Base-by-base conservation (phyloP, 176 grass and related monocot genomes). In the Phyllostachys edulis region DNA sequence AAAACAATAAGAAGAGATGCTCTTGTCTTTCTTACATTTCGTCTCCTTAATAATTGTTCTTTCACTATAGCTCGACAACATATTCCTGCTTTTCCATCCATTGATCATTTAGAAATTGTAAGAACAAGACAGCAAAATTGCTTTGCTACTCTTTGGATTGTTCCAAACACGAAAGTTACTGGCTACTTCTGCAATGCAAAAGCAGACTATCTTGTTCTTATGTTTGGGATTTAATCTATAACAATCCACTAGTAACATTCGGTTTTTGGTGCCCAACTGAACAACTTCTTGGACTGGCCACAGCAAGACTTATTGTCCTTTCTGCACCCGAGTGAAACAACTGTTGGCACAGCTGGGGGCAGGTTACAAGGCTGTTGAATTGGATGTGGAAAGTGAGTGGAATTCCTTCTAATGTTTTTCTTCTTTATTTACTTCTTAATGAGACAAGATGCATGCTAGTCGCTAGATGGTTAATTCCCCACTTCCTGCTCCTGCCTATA, bases 381-480 rank as follows among this genome's bases (percentile, higher is more conserved):
- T 93, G 70, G 88, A 93, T 65, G 85, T 83, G 60, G 91, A 90
- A 93, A 85, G 91, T 93, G 67, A 88, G 88, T 92, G 2, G 0
- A 34, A 56, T 69, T 64, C 7, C 5, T 63, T 73, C 18, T 29
- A 42, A 20, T 12, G 11, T 2, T 21, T 37, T 75, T 38, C 9
- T 75, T 54, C n/a, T 24, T 14, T 44, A 44, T 15, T 46, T 64
- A 44, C 16, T 69, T 5, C 63, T 67, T 3, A 38, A 38, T 20
- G 32, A 39, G 5, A 67, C 34, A 66, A 66, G 32, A 66, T 18
- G 63, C 20, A 21, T 56, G 52, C 52, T 56, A 56, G 52, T 7
- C 15, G 51, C 5, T 54, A 54, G 51, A 18, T 54, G 51, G 51
- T 54, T 17, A 52, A 52, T 52, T 55, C 18, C 18, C 52, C 18